Evolutionary conservation across 1,284 basidiomycete genomes (phyloP), one percentile per base, ranked within the genome.

Genomic region (Schizopora paradoxa): DNA sequence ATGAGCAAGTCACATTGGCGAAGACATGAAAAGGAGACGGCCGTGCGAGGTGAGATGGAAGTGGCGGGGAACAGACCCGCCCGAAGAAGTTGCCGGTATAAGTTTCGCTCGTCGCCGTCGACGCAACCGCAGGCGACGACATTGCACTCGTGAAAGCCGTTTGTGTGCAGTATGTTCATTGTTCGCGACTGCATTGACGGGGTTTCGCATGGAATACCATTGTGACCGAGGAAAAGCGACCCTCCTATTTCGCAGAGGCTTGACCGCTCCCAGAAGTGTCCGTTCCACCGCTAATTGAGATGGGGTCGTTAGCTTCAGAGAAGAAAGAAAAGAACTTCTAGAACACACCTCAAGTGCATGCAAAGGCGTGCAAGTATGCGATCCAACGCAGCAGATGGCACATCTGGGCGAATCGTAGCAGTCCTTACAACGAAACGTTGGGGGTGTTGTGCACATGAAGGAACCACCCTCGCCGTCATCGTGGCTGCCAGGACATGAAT

Each of bases 21-120:
- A n/a, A 45, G 26, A n/a, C 14, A 19, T 10, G 16, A 14, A 16
- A 45, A 45, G 2, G 43, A 41, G 14, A 40, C 16, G 27, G 35
- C 43, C 2, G 43, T 46, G 11, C 40, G 16, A 16, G 43, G 43
- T 19, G 14, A 14, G 21, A 21, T 28, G n/a, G 22, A 16, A 8
- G 43, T 42, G 14, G 35, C 43, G 14, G 43, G 43, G 14, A 39
- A 45, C 34, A 14, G 27, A n/a, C 35, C 36, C 14, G 21, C 33
- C 14, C 35, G 43, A 13, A 45, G 35, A 8, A 45, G 33, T 16
- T 45, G 43, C 10, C n/a, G n/a, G n/a, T n/a, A n/a, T n/a, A n/a
- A n/a, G n/a, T n/a, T n/a, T n/a, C n/a, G n/a, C n/a, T n/a, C n/a
- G n/a, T n/a, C n/a, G n/a, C n/a, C n/a, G n/a, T n/a, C n/a, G n/a